Base-by-base conservation (phyloP, 371 early-diverging fungal genomes). In the Mucor circinelloides region DNA sequence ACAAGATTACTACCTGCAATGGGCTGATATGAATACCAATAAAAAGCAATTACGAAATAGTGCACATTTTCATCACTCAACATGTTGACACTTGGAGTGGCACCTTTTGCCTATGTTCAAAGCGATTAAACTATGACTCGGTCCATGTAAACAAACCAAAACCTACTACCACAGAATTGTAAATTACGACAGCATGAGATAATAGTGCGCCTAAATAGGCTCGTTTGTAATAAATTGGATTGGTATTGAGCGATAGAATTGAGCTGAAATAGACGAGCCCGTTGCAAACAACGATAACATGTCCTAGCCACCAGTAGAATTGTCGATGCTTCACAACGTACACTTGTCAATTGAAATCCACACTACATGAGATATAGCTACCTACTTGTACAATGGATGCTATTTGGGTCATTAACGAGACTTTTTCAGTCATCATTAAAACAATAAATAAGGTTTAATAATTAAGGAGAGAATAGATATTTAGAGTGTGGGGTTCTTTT, bases 11-110 rank as follows among this genome's bases (percentile, higher is more conserved):
- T 82, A 93, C 94, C 90, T 64, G 87, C 70, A 10, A 94, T 84
- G 15, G 97, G 93, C 46, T 84, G 82, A 56, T 85, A 85, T 21
- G 86, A 79, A 64, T 84, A 84, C 94, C 95, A 96, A 68, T 90
- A 87, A 60, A 92, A 72, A 2, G 95, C 94, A 64, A 95, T 81
- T 30, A 94, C 72, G 56, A 93, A 75, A 70, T 96, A 96, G 76
- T 93, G 94, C n/a, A 90, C 87, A 72, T 95, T 95, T 79, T 95
- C 95, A 73, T 95, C 93, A 55, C 83, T 80, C 31, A 93, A 71
- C 34, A 94, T 67, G 40, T 84, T 60, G 15, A 42, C 38, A 48
- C 36, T 36, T 21, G 60, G 13, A 13, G 28, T 12, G 28, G 42
- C 60, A 15, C 64, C 32, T 44, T 38, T 60, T 30, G 36, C 44